Percentiles rank a stretch among this genome's conserved stretches.
phyloP scores from a whole-genome alignment of 192 early-diverging fungal species.

The Linnemannia hyalina region DNA sequence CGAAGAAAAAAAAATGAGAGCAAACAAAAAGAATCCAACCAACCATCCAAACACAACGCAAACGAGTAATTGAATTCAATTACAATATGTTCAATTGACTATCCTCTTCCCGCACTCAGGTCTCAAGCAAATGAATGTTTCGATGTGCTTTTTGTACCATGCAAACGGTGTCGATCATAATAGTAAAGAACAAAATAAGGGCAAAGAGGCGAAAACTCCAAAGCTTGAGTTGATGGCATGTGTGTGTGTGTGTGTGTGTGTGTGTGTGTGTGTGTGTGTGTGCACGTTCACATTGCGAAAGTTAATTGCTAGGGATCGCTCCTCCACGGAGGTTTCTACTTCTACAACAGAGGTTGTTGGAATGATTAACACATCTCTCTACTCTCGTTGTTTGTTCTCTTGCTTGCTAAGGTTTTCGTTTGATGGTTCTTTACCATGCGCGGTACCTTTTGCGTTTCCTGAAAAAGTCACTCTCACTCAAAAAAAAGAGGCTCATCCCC shows the following conservation, averaged over 20 bases:
- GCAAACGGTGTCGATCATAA: not conserved
- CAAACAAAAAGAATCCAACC: not conserved
- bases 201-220: slow-evolving; percentile 25
- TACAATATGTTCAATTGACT: not conserved
- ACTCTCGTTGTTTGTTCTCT: not conserved
- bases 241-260: not conserved
- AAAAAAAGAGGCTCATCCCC: not conserved
- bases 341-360: not conserved
- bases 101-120: too few relatives aligned
- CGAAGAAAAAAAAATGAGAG: not conserved
- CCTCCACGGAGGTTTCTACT: slow-evolving; percentile 4
- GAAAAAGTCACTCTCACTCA: not conserved
- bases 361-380: not conserved
- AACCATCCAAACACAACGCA: too few relatives aligned
- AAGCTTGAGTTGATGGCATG: too few relatives aligned
- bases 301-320: not conserved
- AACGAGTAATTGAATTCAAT: not conserved
- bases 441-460: slow-evolving; percentile 3
- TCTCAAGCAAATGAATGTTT: too few relatives aligned
- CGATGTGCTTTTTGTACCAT: too few relatives aligned
- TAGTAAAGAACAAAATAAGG: not conserved
- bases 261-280: not conserved
- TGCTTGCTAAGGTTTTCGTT: not conserved
- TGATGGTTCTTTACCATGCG: slow-evolving; percentile 4
- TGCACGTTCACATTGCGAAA: not conserved